Evolutionary conservation across 768 basidiomycete species (phyloP), one percentile per base, ranked within the genome.

Genomic region (Amanita jacksonii): DNA sequence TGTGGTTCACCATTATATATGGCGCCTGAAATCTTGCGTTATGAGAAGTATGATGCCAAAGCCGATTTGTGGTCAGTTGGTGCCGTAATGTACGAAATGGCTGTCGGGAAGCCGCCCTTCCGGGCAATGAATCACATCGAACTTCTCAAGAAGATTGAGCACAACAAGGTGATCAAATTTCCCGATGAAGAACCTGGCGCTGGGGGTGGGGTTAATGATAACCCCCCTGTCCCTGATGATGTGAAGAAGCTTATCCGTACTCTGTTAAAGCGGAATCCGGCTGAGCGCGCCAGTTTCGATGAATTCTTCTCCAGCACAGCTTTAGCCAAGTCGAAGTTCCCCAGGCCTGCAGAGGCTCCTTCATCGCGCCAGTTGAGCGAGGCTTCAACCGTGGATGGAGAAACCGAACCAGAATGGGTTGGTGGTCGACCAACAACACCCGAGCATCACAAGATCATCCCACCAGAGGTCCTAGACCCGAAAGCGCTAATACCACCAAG

Each of bases 1-100:
- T 99, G 96, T 59, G 94, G 96, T 3, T 96, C 92, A 9, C 96
- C 94, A 82, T 65, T 99, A 23, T 99, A 99, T 65, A 99, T 98
- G 96, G 96, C 96, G 0, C 96, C 96, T 0, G 96, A 99, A 63
- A 98, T 99, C 54, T 67, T 99, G 8, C 79, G 88, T 12, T 96
- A 96, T 60, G 85, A 98, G 65, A 93, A 93, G 59, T 98, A 99
- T 62, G 92, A 96, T 59, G 93, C 93, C 15, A 94, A 91, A 59
- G 96, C 89, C 8, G 96, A 99, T 59, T 72, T 99, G 1, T 99
- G 96, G 96, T 93, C 90, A 23, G 92, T 98, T 37, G 96, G 96
- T 4, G 90, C 96, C 0, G 93, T 99, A 18, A 67, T 98, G 2
- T 99, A 81, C 64, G 96, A 99, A 62, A 97, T 96, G 84, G 72